A percentile compares a stretch with the other conserved stretches of the same genome.
Conservation (phyloP, 2,329 filamentous ascomycete species). For the Knufia petricola region DNA sequence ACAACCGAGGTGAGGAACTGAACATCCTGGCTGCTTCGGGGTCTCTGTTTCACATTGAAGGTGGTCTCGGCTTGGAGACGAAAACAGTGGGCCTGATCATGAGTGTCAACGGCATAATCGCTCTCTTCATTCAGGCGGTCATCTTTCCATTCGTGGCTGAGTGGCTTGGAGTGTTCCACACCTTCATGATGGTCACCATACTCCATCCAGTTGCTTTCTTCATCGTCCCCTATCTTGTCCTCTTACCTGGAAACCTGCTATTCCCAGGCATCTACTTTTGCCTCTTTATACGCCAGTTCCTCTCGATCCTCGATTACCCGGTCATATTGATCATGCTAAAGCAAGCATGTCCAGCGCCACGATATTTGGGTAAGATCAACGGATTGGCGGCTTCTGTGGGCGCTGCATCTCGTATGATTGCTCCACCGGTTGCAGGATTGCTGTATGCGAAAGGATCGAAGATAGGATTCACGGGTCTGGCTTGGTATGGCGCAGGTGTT, state of each 20-base stretch:
- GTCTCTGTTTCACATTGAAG: conserved; percentile 47
- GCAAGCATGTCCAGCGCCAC: conserved; percentile 55
- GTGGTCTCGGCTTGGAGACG: conserved; percentile 57
- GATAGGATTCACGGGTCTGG: conserved; percentile 49
- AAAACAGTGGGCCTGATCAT: conserved; percentile 60
- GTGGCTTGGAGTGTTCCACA: conserved; percentile 56
- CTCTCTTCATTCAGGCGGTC: conserved; percentile 62
- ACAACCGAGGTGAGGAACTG: conserved; percentile 46
- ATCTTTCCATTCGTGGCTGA: conserved; percentile 58
- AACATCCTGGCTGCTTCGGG: conserved; percentile 25
- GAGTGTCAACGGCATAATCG: conserved; percentile 60
- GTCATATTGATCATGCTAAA: conserved; percentile 63
- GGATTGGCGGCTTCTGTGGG: conserved; percentile 62
- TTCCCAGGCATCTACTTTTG: conserved; percentile 58
- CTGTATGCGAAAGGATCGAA: conserved; percentile 54
- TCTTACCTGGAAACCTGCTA: conserved; percentile 45
- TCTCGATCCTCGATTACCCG: conserved; percentile 59
- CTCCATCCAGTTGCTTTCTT: conserved; percentile 60
- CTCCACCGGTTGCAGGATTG: conserved; percentile 57
- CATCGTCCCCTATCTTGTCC: conserved; percentile 57
- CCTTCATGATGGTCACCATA: conserved; percentile 55
- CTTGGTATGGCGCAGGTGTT: conserved; percentile 51
- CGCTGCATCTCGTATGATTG: conserved; percentile 60
- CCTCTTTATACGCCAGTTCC: conserved; percentile 55
- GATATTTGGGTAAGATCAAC: conserved; percentile 60